Evolutionary conservation across 108 stramenopile genomes (phyloP).

Genomic region (Conticribra guillardii): DNA sequence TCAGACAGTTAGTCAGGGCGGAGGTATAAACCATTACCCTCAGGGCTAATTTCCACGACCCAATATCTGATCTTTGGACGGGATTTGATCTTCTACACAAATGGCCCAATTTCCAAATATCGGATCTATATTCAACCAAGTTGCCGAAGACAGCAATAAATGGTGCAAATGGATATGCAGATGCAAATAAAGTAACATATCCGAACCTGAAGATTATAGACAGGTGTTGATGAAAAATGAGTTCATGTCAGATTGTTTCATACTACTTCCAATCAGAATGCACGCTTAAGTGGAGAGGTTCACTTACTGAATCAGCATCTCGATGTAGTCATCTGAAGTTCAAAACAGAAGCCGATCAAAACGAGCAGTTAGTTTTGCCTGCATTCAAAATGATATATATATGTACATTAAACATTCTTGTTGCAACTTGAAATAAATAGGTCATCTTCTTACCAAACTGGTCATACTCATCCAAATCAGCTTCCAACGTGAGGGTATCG

Average conservation of each 20-base stretch:
- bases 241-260: no score
- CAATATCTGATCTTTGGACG: constrained; percentile 44
- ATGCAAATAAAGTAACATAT: constrained; percentile 85
- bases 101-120: constrained; percentile 68
- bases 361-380: not conserved
- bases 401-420: no score
- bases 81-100: constrained; percentile 56
- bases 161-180: constrained; percentile 80
- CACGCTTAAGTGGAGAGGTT: no score
- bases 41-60: constrained; percentile 75
- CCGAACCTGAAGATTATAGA: no score
- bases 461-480: constrained; percentile 69
- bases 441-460: constrained; percentile 49
- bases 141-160: constrained; percentile 68
- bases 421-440: no score
- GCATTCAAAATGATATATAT: not conserved
- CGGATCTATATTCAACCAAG: constrained; percentile 68
- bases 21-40: constrained; percentile 61
- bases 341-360: not conserved
- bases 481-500: constrained; percentile 24
- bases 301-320: constrained; percentile 85
- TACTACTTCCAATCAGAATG: no score
- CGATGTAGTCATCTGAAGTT: constrained; percentile 75
- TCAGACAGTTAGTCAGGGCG: constrained; percentile 81
- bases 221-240: no score